Evolutionary conservation across 306 rosid species (phyloP), one percentile per base, ranked within the genome.

Genomic region (Nissolia schottii): DNA sequence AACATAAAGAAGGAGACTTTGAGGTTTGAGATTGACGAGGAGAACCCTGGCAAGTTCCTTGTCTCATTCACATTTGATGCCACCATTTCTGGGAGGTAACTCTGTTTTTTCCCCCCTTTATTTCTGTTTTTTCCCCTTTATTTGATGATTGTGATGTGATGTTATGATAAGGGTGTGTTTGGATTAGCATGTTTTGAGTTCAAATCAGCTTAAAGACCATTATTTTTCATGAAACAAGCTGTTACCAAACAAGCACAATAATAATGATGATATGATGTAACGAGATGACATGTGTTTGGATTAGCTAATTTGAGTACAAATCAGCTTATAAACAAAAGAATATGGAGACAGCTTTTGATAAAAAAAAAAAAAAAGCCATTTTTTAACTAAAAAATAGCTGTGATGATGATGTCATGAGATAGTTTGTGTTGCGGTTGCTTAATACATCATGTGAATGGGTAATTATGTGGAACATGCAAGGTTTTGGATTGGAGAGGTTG

Each of bases 1-100:
- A 91, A 95, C 72, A 82, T 95, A 58, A 95, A 88, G 96, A 95
- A 88, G 85, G 99, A 95, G 86, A 88, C 83, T 59, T 76, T 95
- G 56, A 86, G 56, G 82, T 77, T 91, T 53, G 99, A 85, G 6
- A 78, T 88, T 1, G 99, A 95, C 81, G 92, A 81, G 49, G 86
- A 88, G 35, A 85, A 88, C 41, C 82, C 93, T 1, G 97, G 96
- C 12, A 62, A 69, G 24, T 87, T 84, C 46, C 92, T 95, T 20
- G 89, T 91, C 14, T 70, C 92, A 2, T 91, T 95, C 69, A 87
- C 90, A 1, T 88, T 88, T 57, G 99, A 95, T 75, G 97, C 99
- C 31, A 88, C 96, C 18, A 90, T 88, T 79, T 81, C 92, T 23
- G 96, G 99, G 19, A 88, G 99, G 99, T 95, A 78, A 49, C 3